Evolutionary conservation across 345 rosid species (phyloP), one percentile per base, ranked within the genome.

Genomic region (Gossypium herbaceum): DNA sequence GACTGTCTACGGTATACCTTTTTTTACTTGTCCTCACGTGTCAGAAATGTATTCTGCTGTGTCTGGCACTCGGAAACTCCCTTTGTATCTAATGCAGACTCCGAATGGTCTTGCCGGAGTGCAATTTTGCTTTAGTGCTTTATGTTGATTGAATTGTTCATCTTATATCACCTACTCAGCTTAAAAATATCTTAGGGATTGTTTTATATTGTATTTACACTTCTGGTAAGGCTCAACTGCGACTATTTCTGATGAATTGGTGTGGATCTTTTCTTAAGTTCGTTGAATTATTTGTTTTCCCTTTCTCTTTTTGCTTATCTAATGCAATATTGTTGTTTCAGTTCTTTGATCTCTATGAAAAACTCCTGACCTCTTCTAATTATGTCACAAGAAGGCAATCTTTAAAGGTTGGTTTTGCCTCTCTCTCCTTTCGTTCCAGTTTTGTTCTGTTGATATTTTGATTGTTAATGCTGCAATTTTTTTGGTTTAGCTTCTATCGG

Each of bases 311-410:
- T 15, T 12, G 74, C 68, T 50, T 76, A 81, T 58, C 77, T 86
- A 76, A 77, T 47, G 15, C 72, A 52, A 24, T 50, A n/a, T 43
- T 64, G 13, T 73, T 84, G 62, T 87, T 86, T 78, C 94, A 93
- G 98, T 95, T 95, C 88, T 95, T 95, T 86, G 91, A 85, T 67
- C 58, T 86, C 9, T 95, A 92, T 62, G 98, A 89, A 81, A 91
- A 85, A 73, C 96, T 95, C 52, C 79, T 95, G 87, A 90, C 82
- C 39, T 95, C 99, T 77, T 77, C 94, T 29, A 95, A 93, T 79
- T 95, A 95, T 75, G 99, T 95, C 79, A 95, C 99, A n/a, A 93
- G 95, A 84, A 86, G 99, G 85, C 99, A 95, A 80, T 95, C 99
- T 20, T 78, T 95, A 78, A 95, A 92, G 98, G 99, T 95, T 79